Evolutionary conservation across 176 grass and related monocot species (phyloP).

Genomic region (Triticum dicoccoides): DNA sequence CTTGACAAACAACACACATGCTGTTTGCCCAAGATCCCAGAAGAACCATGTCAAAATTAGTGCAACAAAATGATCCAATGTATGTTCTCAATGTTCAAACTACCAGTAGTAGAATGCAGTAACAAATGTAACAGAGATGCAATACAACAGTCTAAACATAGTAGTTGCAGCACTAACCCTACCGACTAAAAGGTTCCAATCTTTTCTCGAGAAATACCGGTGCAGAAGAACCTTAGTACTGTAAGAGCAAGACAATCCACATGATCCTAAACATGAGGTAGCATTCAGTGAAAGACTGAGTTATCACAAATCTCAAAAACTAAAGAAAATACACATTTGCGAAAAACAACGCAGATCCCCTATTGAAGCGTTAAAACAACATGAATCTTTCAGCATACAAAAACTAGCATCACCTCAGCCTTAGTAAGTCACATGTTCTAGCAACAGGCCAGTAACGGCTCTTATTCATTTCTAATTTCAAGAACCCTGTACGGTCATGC

Average conservation of each 20-base stretch:
- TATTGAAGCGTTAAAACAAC: neutral
- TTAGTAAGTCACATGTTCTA: neutral
- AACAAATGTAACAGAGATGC: no score
- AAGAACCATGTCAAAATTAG: no score
- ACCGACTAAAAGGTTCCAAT: neutral
- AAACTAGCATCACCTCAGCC: neutral
- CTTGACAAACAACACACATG: no score
- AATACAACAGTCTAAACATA: neutral
- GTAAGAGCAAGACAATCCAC: neutral
- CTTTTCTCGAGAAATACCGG: slow-evolving; percentile 1
- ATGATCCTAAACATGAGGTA: neutral
- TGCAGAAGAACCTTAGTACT: neutral
- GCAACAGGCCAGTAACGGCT: neutral
- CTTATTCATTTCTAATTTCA: neutral
- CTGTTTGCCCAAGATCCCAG: no score
- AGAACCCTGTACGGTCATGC: neutral
- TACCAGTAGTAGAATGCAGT: no score
- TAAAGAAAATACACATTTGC: no score
- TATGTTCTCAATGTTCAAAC: no score
- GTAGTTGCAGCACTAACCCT: neutral
- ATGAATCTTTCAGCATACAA: neutral
- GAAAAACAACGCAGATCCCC: neutral
- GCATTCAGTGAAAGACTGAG: neutral
- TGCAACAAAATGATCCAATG: no score
- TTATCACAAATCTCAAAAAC: slow-evolving; percentile 12